phyloP scores from a whole-genome alignment of 371 early-diverging fungal species.

The Zancudomyces culisetae region DNA sequence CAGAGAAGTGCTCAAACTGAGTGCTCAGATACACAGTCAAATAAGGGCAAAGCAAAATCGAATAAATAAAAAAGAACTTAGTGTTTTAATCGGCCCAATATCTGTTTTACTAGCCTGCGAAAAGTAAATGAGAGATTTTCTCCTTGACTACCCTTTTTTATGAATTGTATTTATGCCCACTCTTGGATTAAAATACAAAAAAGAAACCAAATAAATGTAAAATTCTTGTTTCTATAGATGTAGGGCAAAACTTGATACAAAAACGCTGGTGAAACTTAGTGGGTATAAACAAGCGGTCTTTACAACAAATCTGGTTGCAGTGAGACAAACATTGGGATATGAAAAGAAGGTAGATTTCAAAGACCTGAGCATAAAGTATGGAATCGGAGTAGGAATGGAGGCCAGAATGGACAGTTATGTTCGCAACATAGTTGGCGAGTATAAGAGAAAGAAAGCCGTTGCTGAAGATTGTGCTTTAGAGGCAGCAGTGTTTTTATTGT shows the following conservation, averaged over 20 bases:
- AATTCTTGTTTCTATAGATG: too few species aligned
- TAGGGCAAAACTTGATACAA: not conserved
- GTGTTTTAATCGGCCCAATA: not conserved
- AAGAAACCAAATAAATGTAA: too few species aligned
- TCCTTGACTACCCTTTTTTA: too few species aligned
- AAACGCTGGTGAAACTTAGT: not conserved
- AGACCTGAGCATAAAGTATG: not conserved
- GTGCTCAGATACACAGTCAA: not conserved
- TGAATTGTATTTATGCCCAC: too few species aligned
- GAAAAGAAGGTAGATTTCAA: not conserved
- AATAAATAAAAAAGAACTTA: not conserved
- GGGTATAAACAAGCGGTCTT: not conserved
- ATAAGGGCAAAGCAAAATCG: not conserved
- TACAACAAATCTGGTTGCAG: not conserved
- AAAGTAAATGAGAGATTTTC: not conserved
- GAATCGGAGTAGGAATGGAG: too few species aligned
- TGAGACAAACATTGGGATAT: not conserved
- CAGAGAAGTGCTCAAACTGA: not conserved
- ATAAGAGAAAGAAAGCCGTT: too few species aligned
- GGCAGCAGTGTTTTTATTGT: too few species aligned
- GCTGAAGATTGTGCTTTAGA: too few species aligned
- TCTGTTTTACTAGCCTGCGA: not conserved
- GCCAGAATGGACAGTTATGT: too few species aligned
- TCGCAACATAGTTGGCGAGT: too few species aligned
- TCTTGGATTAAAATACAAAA: too few species aligned